Percentiles rank a stretch among this genome's conserved stretches.
Conservation (phyloP, 2,329 filamentous ascomycete genomes). For the Calonectria ilicicola region DNA sequence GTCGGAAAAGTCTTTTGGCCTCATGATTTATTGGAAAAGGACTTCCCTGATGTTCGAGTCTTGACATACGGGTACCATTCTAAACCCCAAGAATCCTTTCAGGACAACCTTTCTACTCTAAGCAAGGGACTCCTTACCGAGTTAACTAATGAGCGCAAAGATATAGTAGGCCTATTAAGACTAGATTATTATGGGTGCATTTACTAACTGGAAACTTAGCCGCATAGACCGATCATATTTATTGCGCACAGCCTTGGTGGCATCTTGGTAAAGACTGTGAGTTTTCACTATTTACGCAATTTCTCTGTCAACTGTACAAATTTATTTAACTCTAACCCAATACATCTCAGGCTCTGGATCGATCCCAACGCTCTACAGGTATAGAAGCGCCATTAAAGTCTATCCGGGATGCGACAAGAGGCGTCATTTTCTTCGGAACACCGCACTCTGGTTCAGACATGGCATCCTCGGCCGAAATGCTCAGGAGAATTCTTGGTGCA, state of each 20-base stretch:
- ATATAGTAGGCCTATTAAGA: neutral
- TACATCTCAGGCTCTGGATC: neutral
- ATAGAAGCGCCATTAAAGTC: neutral
- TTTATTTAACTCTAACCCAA: neutral
- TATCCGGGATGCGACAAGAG: neutral
- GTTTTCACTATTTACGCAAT: neutral
- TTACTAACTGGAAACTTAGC: neutral
- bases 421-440: neutral
- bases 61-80: neutral
- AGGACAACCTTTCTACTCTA: neutral
- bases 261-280: neutral
- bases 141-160: neutral
- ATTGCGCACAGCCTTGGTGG: neutral
- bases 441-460: neutral
- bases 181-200: neutral
- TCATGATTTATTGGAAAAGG: neutral
- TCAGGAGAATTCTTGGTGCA: neutral
- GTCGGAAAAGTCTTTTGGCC: neutral
- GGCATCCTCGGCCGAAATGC: neutral
- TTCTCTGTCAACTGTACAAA: too few species aligned
- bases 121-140: neutral
- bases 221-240: neutral
- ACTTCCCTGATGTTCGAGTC: neutral
- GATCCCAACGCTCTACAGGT: neutral
- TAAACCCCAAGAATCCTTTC: neutral